Evolutionary conservation across 371 early-diverging fungal species (phyloP).

Genomic region (Phascolomyces articulosus): DNA sequence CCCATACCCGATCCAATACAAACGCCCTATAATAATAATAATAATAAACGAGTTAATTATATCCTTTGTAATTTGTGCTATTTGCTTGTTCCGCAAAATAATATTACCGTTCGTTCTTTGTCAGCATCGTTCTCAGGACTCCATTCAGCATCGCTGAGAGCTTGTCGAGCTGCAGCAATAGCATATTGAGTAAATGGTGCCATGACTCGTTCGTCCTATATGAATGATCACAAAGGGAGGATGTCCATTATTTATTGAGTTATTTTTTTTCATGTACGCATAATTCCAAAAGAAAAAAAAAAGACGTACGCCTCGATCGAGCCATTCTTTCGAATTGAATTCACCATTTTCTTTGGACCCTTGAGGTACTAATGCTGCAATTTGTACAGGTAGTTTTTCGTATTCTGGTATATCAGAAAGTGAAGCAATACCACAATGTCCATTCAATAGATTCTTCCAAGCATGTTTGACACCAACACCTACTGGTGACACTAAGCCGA

Average conservation of each 20-base stretch:
- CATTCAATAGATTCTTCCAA: conserved; percentile 79
- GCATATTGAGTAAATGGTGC: conserved; percentile 90
- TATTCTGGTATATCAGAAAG: conserved; percentile 49
- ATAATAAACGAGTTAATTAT: too few relatives aligned
- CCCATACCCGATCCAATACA: conserved; percentile 95
- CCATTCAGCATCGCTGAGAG: conserved; percentile 85
- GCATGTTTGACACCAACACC: conserved; percentile 75
- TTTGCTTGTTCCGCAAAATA: neutral
- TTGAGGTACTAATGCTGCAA: conserved; percentile 78
- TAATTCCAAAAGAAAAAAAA: neutral
- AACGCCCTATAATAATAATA: conserved; percentile 83
- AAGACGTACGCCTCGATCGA: conserved; percentile 67
- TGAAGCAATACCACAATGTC: conserved; percentile 80
- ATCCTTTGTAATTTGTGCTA: conserved; percentile 15
- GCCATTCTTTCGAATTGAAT: conserved; percentile 75
- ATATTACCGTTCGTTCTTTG: conserved; percentile 59
- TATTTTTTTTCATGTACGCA: neutral
- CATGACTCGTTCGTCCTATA: conserved; percentile 78
- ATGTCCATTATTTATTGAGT: neutral
- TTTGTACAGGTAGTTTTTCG: conserved; percentile 74
- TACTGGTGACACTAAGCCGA: conserved; percentile 93
- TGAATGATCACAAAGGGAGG: neutral
- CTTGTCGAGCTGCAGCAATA: conserved; percentile 84
- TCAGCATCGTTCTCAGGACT: conserved; percentile 49
- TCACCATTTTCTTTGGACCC: conserved; percentile 56